Base-by-base conservation (phyloP, 2,329 filamentous ascomycete species). In the Fusarium sp. region DNA sequence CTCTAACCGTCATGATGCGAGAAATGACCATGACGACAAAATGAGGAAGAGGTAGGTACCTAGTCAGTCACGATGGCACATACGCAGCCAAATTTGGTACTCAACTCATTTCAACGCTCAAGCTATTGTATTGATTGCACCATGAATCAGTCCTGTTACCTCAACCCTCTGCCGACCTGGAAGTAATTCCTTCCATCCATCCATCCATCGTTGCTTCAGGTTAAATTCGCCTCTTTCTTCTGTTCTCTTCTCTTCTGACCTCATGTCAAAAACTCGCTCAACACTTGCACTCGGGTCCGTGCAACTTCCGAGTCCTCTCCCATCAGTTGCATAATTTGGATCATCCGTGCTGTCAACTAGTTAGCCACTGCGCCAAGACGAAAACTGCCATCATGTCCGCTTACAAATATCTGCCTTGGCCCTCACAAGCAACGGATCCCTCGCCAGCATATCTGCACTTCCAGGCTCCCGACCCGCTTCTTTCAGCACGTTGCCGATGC, bases 281-380 rank as follows among this genome's bases (percentile, higher is more conserved):
- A 72, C 14, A 90, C 87, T 64, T 84, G 81, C 18, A 89, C 84
- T 67, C 88, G 81, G 6, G 87, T 89, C 68, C 82, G 80, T 4
- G 88, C 87, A 14, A 89, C 86, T 23, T 88, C 84, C 11, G 85
- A 87, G 1, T 86, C 86, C 51, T 87, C 83, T 23, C 83, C 83
- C 83, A 89, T 89, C 14, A 82, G 73, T 61, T 85, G 82, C 86
- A 90, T 85, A 54, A 90, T 90, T 58, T 89, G 83, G 27, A 90
- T 85, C 87, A 90, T 90, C 65, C 84, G 83, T 42, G 82, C 86
- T 89, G 62, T 66, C 38, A 20, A 54, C 46, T 29, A 53, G 62
- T 65, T 63, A 73, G 64, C 25, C n/a, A 10, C 14, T 16, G 5
- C 46, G 14, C 36, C 51, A 53, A 50, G 20, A 38, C 16, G 31